Evolutionary conservation across 176 grass and related monocot species (phyloP).

Genomic region (Cymbopogon citratus): DNA sequence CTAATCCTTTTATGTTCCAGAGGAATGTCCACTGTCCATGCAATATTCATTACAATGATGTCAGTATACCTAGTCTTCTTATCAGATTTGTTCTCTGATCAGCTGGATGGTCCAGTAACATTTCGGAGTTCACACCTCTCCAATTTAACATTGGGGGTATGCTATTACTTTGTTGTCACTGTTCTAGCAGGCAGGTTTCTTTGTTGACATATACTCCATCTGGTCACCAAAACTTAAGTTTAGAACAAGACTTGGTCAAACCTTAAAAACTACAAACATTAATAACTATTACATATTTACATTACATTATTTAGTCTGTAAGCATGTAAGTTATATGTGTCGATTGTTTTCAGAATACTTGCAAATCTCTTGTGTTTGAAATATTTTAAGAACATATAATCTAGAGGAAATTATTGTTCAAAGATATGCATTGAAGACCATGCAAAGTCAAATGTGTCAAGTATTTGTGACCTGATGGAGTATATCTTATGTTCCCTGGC

Average conservation of each 20-base stretch:
- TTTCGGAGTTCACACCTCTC: conserved; percentile 74
- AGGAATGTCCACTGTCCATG: conserved; percentile 95
- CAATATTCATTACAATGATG: conserved; percentile 77
- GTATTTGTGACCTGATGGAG: background rate
- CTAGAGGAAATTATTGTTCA: background rate
- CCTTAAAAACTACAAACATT: background rate
- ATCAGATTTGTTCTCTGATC: conserved; percentile 80
- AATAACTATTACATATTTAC: background rate
- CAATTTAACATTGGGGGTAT: conserved; percentile 79
- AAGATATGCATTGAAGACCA: background rate
- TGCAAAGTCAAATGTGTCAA: background rate
- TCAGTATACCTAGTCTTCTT: conserved; percentile 90
- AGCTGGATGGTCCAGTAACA: conserved; percentile 61
- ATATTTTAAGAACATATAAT: background rate
- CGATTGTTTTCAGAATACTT: background rate
- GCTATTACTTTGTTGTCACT: background rate
- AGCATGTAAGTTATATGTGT: background rate
- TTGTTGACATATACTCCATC: background rate
- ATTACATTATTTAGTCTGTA: background rate
- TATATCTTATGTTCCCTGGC: background rate
- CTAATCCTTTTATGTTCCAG: conserved; percentile 33
- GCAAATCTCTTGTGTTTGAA: background rate
- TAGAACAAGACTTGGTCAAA: background rate
- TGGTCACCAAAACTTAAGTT: background rate
- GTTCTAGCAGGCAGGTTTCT: background rate